Evolutionary conservation across 2,329 filamentous ascomycete species (phyloP).

Genomic region (Botrytis byssoidea): DNA sequence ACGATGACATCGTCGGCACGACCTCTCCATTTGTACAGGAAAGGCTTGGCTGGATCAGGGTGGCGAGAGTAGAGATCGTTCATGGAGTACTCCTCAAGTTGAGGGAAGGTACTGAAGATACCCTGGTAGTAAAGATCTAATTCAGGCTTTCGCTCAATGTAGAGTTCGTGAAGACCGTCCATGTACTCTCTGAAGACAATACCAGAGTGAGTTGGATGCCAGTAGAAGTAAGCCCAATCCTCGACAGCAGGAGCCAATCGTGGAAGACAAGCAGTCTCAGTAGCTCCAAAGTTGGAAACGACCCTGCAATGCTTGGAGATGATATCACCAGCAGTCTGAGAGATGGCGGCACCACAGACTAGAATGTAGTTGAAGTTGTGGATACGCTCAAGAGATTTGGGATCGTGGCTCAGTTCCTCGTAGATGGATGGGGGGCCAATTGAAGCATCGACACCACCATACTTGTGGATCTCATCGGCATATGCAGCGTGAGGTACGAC

Average conservation of each 20-base stretch:
- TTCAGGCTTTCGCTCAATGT: conserved; percentile 22
- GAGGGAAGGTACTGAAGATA: conserved; percentile 26
- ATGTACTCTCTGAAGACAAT: conserved; percentile 22
- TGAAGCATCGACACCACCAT: conserved; percentile 30
- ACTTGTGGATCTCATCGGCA: conserved; percentile 33
- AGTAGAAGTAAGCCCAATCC: conserved; percentile 34
- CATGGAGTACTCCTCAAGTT: conserved; percentile 26
- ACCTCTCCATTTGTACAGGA: conserved; percentile 25
- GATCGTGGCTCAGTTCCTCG: conserved; percentile 28
- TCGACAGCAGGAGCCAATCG: conserved; percentile 24
- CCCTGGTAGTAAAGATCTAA: conserved; percentile 25
- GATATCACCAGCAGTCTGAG: conserved; percentile 25
- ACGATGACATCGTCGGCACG: conserved; percentile 28
- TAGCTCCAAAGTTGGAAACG: conserved; percentile 29
- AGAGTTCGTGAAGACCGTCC: conserved; percentile 26
- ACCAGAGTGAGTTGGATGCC: conserved; percentile 27
- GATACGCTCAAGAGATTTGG: conserved; percentile 28
- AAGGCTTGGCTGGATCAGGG: conserved; percentile 25
- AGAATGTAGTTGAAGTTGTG: conserved; percentile 28
- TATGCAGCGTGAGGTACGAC: conserved; percentile 30
- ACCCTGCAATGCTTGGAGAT: conserved; percentile 27
- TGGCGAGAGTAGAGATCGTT: conserved; percentile 26
- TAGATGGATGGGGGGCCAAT: conserved; percentile 29
- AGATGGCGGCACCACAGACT: conserved; percentile 30
- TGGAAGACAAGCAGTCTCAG: conserved; percentile 28